Conservation (phyloP, 164 flowering plant genomes). For the Cinnamomum chago region DNA sequence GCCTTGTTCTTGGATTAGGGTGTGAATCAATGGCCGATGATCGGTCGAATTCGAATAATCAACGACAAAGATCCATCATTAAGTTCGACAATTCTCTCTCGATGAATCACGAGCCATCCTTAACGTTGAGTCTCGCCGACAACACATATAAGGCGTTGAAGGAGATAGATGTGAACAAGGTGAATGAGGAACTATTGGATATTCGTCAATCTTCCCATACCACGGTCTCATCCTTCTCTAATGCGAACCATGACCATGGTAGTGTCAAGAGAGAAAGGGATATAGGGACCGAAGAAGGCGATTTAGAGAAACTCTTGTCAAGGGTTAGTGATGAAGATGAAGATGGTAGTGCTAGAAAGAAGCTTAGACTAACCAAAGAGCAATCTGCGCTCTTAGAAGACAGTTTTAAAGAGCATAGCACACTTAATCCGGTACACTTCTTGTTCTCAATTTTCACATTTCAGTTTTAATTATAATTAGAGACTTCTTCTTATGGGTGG, state of each 20-base stretch:
- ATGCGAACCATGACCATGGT: slow-evolving; percentile 15
- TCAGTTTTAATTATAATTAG: no score
- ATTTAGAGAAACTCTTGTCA: slow-evolving; percentile 26
- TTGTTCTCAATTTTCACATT: not conserved
- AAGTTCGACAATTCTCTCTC: slow-evolving; percentile 10
- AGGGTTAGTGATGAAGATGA: slow-evolving; percentile 78
- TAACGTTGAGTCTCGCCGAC: slow-evolving; percentile 51
- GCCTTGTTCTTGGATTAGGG: slow-evolving; percentile 58
- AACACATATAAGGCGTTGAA: slow-evolving; percentile 9
- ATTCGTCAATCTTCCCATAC: slow-evolving; percentile 35
- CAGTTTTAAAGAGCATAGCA: slow-evolving; percentile 78
- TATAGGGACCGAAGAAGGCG: slow-evolving; percentile 42
- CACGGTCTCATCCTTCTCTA: slow-evolving; percentile 59
- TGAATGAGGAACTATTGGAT: slow-evolving; percentile 7
- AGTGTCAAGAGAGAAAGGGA: slow-evolving; percentile 74
- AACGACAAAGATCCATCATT: not conserved
- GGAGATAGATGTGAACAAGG: slow-evolving; percentile 15
- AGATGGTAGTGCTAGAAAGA: slow-evolving; percentile 68
- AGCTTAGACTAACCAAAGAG: slow-evolving; percentile 79
- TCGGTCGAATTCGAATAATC: not conserved
- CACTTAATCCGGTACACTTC: slow-evolving; percentile 75
- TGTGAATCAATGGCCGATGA: not conserved
- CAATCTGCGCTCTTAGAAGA: slow-evolving; percentile 87
- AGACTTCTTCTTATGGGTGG: not conserved
- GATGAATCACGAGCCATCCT: slow-evolving; percentile 39